phyloP scores from a whole-genome alignment of 2,329 filamentous ascomycete species.

The Fusarium sterilihyphosum region DNA sequence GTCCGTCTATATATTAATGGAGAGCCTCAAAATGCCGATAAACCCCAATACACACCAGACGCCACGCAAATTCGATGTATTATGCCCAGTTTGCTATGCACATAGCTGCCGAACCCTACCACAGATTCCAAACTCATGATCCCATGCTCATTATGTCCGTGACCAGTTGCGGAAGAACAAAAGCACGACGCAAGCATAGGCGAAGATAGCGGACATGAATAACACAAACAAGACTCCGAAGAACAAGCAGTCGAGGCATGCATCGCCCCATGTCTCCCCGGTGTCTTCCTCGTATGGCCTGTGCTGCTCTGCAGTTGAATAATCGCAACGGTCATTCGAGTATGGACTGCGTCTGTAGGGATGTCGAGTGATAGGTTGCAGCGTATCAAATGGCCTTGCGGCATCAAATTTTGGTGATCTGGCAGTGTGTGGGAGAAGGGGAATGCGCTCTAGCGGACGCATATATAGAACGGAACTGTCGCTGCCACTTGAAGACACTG shows the following conservation, averaged over 20 bases:
- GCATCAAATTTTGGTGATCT: background rate
- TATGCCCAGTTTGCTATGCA: background rate
- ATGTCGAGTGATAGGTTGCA: background rate
- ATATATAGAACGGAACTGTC: background rate
- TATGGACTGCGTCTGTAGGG: background rate
- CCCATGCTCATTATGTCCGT: background rate
- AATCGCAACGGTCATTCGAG: background rate
- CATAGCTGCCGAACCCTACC: background rate
- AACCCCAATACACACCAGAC: too few relatives aligned
- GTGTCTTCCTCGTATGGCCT: background rate
- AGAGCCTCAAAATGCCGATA: background rate
- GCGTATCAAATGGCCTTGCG: background rate
- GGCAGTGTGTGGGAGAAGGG: background rate
- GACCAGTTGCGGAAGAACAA: background rate
- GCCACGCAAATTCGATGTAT: background rate
- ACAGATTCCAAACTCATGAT: background rate
- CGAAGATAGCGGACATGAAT: background rate
- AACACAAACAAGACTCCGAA: background rate
- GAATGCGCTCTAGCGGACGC: background rate
- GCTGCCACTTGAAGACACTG: background rate
- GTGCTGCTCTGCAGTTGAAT: background rate
- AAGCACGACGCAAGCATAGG: background rate
- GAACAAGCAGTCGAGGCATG: background rate
- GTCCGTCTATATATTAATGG: too few relatives aligned
- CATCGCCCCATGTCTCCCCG: background rate